Base-by-base conservation (phyloP, 75 land plant species). In the Cunninghamia lanceolata region DNA sequence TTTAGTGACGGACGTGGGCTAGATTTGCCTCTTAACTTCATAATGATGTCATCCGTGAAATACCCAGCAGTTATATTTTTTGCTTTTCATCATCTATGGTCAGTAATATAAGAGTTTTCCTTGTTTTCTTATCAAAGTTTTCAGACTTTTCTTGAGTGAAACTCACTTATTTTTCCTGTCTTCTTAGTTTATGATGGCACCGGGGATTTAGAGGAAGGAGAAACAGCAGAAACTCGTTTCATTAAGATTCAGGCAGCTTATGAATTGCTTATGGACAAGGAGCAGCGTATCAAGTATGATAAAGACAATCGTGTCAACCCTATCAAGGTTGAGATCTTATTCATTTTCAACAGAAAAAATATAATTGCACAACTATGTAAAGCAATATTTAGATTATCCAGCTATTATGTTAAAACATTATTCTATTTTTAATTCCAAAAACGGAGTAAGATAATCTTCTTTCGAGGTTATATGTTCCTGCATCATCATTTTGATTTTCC, bases 181-280 rank as follows among this genome's bases (percentile, higher is more conserved):
- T 53, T 46, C 42, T n/a, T 87, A 98, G 99, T 98, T 40, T 98
- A 98, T 92, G 92, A 96, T 91, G 99, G 99, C 83, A 95, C 88
- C 86, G 96, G 92, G 77, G 90, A 92, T 45, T 93, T 98, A 83
- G 92, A 93, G 45, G 94, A 93, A 89, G 99, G 97, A 54, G 99
- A 98, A 89, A 96, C 99, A 40, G 94, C 98, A 70, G 99, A 98
- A 92, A 87, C 91, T 85, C 90, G 95, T 76, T 98, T 98, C 85
- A 96, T 98, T 71, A 96, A 93, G 88, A 96, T 98, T 88, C 99
- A 98, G 89, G 99, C 99, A 80, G 99, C 99, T 82, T 98, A 98
- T 95, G 99, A 96, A 90, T 84, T 98, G 82, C 95, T 98, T 34
- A 93, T 94, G 68, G 96, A 96, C 89, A 93, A 76, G 80, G 94